Conservation (phyloP, 2,329 filamentous ascomycete species). For the Ceratocystis papillata region DNA sequence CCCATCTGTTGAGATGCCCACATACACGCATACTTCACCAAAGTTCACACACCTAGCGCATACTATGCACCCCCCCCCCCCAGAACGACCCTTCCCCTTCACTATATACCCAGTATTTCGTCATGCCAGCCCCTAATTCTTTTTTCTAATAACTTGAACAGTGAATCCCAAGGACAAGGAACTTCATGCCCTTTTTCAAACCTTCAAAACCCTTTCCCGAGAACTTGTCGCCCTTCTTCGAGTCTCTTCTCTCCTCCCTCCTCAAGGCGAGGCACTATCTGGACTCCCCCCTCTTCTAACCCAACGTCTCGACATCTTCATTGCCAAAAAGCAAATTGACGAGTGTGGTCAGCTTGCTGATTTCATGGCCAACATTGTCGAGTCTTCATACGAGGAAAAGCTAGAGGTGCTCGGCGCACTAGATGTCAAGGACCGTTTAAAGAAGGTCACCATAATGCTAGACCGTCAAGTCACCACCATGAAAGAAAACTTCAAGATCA, state of each 20-base stretch:
- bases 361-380: conserved; percentile 91
- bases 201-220: conserved; percentile 72
- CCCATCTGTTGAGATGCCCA: no score
- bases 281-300: conserved; percentile 74
- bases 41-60: not conserved
- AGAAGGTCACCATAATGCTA: conserved; percentile 72
- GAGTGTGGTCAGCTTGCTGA: conserved; percentile 83
- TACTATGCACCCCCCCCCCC: conserved; percentile 8
- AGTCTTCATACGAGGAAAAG: conserved; percentile 83
- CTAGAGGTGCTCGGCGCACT: conserved; percentile 73
- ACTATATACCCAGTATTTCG: conserved; percentile 4
- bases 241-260: conserved; percentile 72
- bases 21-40: not conserved
- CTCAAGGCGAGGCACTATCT: conserved; percentile 52
- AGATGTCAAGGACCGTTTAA: conserved; percentile 65
- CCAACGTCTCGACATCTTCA: conserved; percentile 75
- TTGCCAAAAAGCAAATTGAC: conserved; percentile 65
- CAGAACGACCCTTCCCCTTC: conserved; percentile 1
- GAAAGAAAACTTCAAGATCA: conserved; percentile 79
- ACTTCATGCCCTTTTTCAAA: conserved; percentile 60
- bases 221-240: conserved; percentile 78
- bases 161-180: conserved; percentile 41
- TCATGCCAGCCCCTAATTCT: conserved; percentile 19
- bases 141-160: conserved; percentile 21
- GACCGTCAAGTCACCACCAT: conserved; percentile 72